Evolutionary conservation across 2,329 filamentous ascomycete species (phyloP), one percentile per base, ranked within the genome.

Genomic region (Cercospora citrullina): DNA sequence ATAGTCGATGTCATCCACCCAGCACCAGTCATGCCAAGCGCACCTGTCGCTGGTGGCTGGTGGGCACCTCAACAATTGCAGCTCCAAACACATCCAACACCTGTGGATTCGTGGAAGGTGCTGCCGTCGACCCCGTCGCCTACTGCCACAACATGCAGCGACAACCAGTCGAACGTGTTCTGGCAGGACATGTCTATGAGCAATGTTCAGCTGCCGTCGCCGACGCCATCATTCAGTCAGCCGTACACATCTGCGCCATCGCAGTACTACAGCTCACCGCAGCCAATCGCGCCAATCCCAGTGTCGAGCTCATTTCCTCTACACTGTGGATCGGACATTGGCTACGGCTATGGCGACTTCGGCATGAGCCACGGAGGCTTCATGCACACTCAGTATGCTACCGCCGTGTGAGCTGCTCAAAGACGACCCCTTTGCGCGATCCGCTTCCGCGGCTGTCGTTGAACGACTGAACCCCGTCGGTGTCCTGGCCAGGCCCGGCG

Each of bases 351-450:
- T 83, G 87, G 87, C 74, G 87, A 89, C 72, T 96, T 96, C 79
- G 92, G 91, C 74, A 97, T 93, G 92, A 92, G 91, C 74, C 93
- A 91, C 79, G 91, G 91, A 77, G 92, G 94, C 80, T 96, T 94
- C 79, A 87, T 92, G 74, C 81, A 55, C 28, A 87, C 72, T 75
- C 85, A 86, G 72, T 89, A 88, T 77, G 87, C 87, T 71, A 90
- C 92, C 71, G 93, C 90, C 73, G 96, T 96, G 85, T 97, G 73
- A 91, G 91, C 85, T 87, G 87, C 81, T 85, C 87, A 77, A 78
- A 77, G 79, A 82, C 77, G 81, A 9, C 9, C 28, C 55, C n/a
- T 57, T 63, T 57, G 63, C 64, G 63, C 60, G 63, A 42, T 60
- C 30, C 30, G 59, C 18, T 83, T 74, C 80, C 64, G 63, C 31